Conservation (phyloP, 2,329 filamentous ascomycete species). For the Fusarium bactridioides region DNA sequence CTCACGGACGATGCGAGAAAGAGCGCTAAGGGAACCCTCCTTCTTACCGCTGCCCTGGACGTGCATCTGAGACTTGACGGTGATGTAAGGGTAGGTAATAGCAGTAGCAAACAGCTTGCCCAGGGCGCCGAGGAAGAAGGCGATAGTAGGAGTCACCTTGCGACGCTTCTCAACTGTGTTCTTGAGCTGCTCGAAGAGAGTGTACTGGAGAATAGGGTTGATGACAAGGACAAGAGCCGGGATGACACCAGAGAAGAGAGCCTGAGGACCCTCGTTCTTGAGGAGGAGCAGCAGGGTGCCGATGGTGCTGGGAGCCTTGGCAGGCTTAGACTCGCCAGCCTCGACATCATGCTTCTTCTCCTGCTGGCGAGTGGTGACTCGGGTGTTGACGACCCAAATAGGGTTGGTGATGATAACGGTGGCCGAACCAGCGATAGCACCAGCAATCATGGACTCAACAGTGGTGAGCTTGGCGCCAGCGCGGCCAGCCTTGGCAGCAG, state of each 20-base stretch:
- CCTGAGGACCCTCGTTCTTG: slow-evolving; percentile 81
- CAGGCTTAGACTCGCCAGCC: slow-evolving; percentile 47
- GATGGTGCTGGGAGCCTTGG: slow-evolving; percentile 74
- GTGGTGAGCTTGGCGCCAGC: slow-evolving; percentile 85
- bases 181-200: slow-evolving; percentile 98
- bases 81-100: slow-evolving; percentile 98
- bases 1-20: slow-evolving; percentile 82
- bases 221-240: slow-evolving; percentile 94
- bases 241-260: slow-evolving; percentile 90
- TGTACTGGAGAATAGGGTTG: slow-evolving; percentile 98
- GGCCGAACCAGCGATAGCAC: slow-evolving; percentile 89
- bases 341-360: slow-evolving; percentile 55
- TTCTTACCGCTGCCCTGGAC: slow-evolving; percentile 81
- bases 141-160: slow-evolving; percentile 83
- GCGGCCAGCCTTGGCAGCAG: slow-evolving; percentile 76
- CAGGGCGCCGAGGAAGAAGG: slow-evolving; percentile 89
- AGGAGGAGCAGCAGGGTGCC: slow-evolving; percentile 83
- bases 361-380: slow-evolving; percentile 89
- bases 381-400: slow-evolving; percentile 99
- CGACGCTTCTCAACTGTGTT: slow-evolving; percentile 78
- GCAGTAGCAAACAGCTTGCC: slow-evolving; percentile 94
- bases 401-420: slow-evolving; percentile 97
- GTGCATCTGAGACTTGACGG: slow-evolving; percentile 97
- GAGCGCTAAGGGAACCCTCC: slow-evolving; percentile 80
- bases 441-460: slow-evolving; percentile 92